phyloP scores from a whole-genome alignment of 352 stramenopile species.

The Blastocystis sp. region DNA sequence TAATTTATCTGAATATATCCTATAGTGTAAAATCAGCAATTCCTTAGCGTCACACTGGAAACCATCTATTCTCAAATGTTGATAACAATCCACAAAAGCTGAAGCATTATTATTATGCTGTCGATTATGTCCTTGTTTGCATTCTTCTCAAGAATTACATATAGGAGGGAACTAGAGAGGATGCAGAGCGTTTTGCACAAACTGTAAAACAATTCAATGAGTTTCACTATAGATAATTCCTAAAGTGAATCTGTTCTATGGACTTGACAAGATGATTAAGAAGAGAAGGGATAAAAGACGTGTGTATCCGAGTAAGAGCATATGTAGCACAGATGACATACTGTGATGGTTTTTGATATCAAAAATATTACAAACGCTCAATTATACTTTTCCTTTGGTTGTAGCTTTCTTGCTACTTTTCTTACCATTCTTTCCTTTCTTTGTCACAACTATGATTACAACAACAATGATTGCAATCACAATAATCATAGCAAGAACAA shows the following conservation, averaged over 20 bases:
- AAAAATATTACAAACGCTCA: not conserved
- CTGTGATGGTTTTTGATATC: not conserved
- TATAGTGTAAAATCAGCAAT: not conserved
- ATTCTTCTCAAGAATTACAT: not conserved
- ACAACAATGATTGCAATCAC: not conserved
- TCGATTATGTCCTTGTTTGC: conserved; percentile 27
- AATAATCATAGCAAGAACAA: not conserved
- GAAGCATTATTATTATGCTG: conserved; percentile 11
- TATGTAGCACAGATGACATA: not conserved
- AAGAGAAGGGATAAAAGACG: not conserved
- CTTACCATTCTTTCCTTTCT: not conserved
- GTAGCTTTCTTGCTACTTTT: not conserved
- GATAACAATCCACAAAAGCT: conserved; percentile 43
- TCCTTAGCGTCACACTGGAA: not conserved
- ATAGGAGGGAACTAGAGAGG: conserved; percentile 16
- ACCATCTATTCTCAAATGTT: conserved; percentile 40
- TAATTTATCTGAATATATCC: conserved; percentile 56
- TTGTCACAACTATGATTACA: not conserved
- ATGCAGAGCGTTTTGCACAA: conserved; percentile 26
- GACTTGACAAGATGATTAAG: not conserved
- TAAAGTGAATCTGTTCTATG: conserved; percentile 28
- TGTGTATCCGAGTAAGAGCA: conserved; percentile 40
- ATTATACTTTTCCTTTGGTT: not conserved
- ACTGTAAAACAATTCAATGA: not conserved
- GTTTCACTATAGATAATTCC: not conserved